Percentiles rank a stretch among this genome's conserved stretches.
Conservation (phyloP, 371 early-diverging fungal genomes). For the Rhizoclosmatium hyalinum region DNA sequence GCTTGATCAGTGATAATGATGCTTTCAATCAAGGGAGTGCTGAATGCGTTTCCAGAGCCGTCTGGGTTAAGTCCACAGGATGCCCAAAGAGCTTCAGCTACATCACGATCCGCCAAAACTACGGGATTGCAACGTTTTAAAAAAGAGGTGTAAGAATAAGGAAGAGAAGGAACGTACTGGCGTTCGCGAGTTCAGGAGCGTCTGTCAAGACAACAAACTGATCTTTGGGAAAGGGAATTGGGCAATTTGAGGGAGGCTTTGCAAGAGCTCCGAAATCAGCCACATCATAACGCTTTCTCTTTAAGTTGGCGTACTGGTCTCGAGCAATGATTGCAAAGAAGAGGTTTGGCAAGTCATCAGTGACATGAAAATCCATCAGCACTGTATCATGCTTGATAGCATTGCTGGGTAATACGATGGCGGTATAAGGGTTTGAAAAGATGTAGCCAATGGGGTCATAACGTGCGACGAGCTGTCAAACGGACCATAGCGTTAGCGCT, state of each 20-base stretch:
- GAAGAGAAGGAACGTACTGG: neutral
- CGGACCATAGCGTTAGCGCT: neutral
- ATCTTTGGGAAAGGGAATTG: conserved; percentile 30
- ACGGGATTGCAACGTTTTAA: conserved; percentile 31
- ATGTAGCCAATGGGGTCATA: conserved; percentile 38
- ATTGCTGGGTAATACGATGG: conserved; percentile 8
- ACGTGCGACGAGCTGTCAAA: conserved; percentile 38
- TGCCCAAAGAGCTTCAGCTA: conserved; percentile 43
- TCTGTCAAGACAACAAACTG: conserved; percentile 50
- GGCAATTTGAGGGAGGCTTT: conserved; percentile 20
- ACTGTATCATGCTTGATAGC: conserved; percentile 24
- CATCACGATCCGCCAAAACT: conserved; percentile 34
- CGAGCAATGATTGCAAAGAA: conserved; percentile 73
- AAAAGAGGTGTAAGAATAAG: neutral
- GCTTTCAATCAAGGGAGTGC: conserved; percentile 44
- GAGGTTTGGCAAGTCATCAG: conserved; percentile 54
- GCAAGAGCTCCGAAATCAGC: conserved; percentile 40
- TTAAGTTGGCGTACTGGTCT: conserved; percentile 54
- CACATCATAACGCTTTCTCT: conserved; percentile 72
- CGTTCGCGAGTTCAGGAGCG: conserved; percentile 54
- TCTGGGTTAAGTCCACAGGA: conserved; percentile 43
- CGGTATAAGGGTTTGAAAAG: conserved; percentile 28
- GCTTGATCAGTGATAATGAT: conserved; percentile 48
- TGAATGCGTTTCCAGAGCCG: conserved; percentile 39
- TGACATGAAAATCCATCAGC: conserved; percentile 30